These are phyloP conservation scores for Syzygium grande DNA, from an alignment of 345 rosid species.

Conservation along the genomic window DNA sequence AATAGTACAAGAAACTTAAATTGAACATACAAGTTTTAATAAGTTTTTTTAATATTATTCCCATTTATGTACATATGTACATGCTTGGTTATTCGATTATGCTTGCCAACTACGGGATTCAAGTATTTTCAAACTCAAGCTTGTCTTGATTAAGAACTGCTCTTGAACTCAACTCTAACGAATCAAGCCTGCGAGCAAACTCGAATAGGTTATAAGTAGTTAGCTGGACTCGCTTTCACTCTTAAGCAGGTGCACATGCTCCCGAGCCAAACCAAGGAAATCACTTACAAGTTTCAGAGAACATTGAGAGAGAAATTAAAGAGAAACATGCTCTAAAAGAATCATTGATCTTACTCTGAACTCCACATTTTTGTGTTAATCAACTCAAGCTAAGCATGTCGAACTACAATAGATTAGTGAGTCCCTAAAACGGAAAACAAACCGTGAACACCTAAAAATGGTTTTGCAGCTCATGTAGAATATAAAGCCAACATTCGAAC, in stretches of 20 bases:
- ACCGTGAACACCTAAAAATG: not conserved
- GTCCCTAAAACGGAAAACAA: not conserved
- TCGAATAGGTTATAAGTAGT: not conserved
- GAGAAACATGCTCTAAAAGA: not conserved
- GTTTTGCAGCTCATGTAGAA: not conserved
- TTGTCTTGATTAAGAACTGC: not conserved
- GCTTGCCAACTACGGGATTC: not conserved
- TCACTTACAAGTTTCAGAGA: not conserved
- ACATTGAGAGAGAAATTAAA: not conserved
- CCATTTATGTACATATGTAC: not conserved
- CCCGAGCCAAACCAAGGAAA: not conserved
- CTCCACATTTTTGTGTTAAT: not conserved
- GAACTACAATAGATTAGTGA: not conserved
- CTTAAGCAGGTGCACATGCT: not conserved
- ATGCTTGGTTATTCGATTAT: not conserved
- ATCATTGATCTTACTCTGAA: not conserved
- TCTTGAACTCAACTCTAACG: not conserved
- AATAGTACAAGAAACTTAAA: not conserved
- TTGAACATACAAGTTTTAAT: not conserved
- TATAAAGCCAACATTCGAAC: not conserved
- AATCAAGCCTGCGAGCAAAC: not conserved
- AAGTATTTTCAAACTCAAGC: not conserved
- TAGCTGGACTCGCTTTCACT: not conserved
- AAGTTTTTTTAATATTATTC: not conserved
- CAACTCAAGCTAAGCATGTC: not conserved